phyloP scores from a whole-genome alignment of 2,329 filamentous ascomycete species.

The Cephalotrichum gorgonifer region DNA sequence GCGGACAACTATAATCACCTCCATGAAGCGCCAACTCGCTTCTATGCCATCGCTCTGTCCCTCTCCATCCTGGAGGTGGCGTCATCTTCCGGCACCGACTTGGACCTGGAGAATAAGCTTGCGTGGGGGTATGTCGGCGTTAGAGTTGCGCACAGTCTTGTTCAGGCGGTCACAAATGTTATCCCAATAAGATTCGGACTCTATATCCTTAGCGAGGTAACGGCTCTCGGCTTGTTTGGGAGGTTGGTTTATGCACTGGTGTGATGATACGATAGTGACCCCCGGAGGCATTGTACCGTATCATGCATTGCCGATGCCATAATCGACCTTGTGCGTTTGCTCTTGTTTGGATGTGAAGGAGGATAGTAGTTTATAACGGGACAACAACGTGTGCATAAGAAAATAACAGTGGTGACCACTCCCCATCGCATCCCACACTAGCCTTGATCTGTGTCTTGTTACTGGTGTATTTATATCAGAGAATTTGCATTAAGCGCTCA shows the following conservation, averaged over 20 bases:
- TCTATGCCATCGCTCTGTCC: slow-evolving; percentile 27
- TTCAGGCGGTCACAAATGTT: slow-evolving; percentile 24
- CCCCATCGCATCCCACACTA: no score
- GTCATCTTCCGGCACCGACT: neutral
- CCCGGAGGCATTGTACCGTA: no score
- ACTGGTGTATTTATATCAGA: no score
- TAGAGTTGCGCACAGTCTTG: slow-evolving; percentile 23
- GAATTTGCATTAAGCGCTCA: no score
- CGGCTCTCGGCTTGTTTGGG: slow-evolving; percentile 1
- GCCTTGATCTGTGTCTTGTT: no score
- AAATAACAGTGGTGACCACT: no score
- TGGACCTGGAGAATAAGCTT: slow-evolving; percentile 12
- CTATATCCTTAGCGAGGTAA: neutral
- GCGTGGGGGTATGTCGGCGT: slow-evolving; percentile 31
- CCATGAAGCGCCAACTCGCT: slow-evolving; percentile 31
- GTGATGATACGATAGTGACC: no score
- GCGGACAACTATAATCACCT: slow-evolving; percentile 33
- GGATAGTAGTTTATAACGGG: no score
- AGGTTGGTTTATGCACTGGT: neutral
- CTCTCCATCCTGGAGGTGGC: slow-evolving; percentile 16
- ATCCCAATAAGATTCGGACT: slow-evolving; percentile 24
- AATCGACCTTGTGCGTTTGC: no score
- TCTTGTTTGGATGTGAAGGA: no score
- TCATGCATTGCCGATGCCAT: no score
- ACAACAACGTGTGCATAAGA: no score